Evolutionary conservation across 2,329 filamentous ascomycete species (phyloP), one percentile per base, ranked within the genome.

Genomic region (Aspergillus quadrilineatus): DNA sequence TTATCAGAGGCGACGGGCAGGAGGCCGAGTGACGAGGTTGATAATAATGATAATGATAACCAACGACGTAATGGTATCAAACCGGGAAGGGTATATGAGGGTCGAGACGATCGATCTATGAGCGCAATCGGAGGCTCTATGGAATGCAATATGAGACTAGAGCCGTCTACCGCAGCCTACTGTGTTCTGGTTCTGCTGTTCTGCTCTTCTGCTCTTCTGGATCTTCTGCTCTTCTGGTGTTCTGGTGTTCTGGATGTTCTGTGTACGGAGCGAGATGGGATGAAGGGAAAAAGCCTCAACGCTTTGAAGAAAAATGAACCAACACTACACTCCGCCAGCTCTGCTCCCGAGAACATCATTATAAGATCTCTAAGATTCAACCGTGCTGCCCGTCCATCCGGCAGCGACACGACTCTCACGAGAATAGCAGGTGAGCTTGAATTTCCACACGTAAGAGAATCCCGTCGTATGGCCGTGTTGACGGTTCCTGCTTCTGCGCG

Each of bases 391-490:
- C 34, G 34, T 47, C 30, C 45, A 14, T 26, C 12, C 44, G 14
- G 26, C 30, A 22, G 22, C 22, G 22, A 22, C 22, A 22, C 22
- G 22, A 22, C 22, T 22, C 22, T 2, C 22, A 47, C 36, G 26
- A 30, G 14, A 45, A 12, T 15, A 26, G 47, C 12, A 37, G 37
- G 37, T 41, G 36, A 50, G 50, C 48, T 56, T 67, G 50, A 43
- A 67, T 17, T 66, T 48, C 58, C 63, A 65, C 62, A 67, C 67
- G 67, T 69, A 69, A 69, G 64, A 68, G 63, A 66, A 39, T 29
- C 3, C 28, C 17, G 4, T 9, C 12, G 22, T 17, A 8, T 28
- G 47, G 47, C 56, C 53, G 55, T 50, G 32, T 55, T 8, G 12
- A n/a, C 15, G 29, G 53, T 53, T 55, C 45, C 48, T 50, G 48